phyloP scores from a whole-genome alignment of 139 green algal genomes.

The Chlamydomonas sp. region DNA sequence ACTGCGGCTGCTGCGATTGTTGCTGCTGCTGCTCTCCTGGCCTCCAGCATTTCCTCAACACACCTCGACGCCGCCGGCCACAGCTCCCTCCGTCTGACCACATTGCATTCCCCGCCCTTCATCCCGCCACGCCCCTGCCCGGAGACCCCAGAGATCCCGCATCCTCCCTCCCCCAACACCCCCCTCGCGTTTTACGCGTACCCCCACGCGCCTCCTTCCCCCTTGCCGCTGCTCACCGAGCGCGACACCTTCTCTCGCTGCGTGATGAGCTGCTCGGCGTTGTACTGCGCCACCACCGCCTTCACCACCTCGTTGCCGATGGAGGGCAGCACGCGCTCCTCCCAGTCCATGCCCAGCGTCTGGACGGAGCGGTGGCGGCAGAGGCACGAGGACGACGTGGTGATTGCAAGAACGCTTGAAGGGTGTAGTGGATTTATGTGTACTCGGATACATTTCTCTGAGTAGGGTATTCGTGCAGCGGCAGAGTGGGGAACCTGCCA shows the following conservation, averaged over 20 bases:
- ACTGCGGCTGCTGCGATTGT: too few relatives aligned
- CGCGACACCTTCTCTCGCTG: slow-evolving; percentile 92
- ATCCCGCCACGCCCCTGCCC: not conserved
- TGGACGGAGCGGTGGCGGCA: slow-evolving; percentile 39
- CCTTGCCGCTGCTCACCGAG: slow-evolving; percentile 50
- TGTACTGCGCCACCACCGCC: slow-evolving; percentile 98
- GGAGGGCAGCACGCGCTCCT: slow-evolving; percentile 98
- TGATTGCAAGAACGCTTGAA: not conserved
- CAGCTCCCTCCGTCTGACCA: not conserved
- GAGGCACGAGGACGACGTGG: not conserved
- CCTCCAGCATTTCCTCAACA: too few relatives aligned
- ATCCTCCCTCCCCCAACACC: not conserved
- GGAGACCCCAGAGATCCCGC: not conserved
- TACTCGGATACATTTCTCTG: not conserved
- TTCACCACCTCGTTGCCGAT: slow-evolving; percentile 99
- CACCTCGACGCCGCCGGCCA: too few relatives aligned
- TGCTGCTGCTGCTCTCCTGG: too few relatives aligned
- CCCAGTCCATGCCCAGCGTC: slow-evolving; percentile 95
- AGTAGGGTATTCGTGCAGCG: too few relatives aligned
- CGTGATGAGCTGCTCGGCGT: slow-evolving; percentile 99
- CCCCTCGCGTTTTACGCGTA: too few relatives aligned
- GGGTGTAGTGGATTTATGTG: not conserved
- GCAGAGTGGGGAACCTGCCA: too few relatives aligned
- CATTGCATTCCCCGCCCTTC: not conserved
- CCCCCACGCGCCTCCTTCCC: not conserved